Conservation (phyloP, 257 asterid genomes). For the Solanum pimpinellifolium region DNA sequence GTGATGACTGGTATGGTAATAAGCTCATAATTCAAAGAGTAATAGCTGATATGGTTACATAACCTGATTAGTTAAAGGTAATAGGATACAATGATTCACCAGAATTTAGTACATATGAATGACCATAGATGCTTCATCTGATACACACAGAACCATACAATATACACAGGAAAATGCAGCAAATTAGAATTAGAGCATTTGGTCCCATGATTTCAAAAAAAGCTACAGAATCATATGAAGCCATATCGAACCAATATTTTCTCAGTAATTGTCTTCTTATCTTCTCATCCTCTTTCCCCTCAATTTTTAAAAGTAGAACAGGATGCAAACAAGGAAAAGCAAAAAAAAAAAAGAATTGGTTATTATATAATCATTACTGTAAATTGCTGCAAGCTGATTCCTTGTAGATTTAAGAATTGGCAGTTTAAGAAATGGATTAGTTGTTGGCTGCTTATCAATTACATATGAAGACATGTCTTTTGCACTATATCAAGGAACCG, state of each 20-base stretch:
- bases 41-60: not conserved
- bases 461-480: not conserved
- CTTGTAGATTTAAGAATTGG: not conserved
- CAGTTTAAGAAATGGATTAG: not conserved
- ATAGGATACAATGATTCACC: not conserved
- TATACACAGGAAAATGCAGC: not conserved
- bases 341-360: not conserved
- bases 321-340: not conserved
- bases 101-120: not conserved
- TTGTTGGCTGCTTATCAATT: not conserved
- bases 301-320: not conserved
- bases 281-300: not conserved
- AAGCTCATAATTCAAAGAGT: not conserved
- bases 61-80: not conserved
- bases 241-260: not conserved
- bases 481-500: slow-evolving; percentile 4
- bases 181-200: not conserved
- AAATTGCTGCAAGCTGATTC: not conserved
- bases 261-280: not conserved
- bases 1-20: not conserved
- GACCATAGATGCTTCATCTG: not conserved
- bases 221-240: not conserved
- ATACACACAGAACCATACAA: not conserved
- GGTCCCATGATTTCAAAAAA: not conserved
- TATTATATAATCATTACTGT: not conserved